Evolutionary conservation across 768 basidiomycete genomes (phyloP), one percentile per base, ranked within the genome.

Genomic region (Leccinum aurantiacum): DNA sequence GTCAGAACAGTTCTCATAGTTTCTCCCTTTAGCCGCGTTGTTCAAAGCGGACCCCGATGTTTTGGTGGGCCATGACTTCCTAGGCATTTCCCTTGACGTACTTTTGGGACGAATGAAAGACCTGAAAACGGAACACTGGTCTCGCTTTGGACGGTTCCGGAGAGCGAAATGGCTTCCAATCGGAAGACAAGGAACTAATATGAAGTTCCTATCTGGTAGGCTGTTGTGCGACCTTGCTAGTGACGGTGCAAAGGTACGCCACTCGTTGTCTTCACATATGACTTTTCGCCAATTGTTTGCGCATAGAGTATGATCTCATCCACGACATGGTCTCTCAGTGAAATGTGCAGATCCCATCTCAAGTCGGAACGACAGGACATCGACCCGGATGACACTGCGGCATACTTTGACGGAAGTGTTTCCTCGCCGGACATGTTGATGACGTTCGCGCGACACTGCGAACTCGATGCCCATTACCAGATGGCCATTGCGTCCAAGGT

Each of bases 401-500:
- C 83, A 63, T 98, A 92, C 74, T 86, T 99, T 64, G 97, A 98
- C 68, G 87, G 89, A 29, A 86, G 84, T 44, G 81, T 95, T 54
- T 83, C 85, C 60, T 83, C 83, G 1, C 90, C 95, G 0, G 88
- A 90, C 51, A 79, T 82, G 38, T 79, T 99, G 61, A 77, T 97
- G 64, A 92, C 87, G 17, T 99, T 97, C 68, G 88, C 97, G 13
- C 83, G 88, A 31, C 93, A 97, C 68, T 97, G 95, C 71, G 97
- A 98, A 69, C 82, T 97, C 46, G 97, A 99, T 69, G 91, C 95
- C 4, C 95, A 92, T 76, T 91, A 93, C 70, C 93, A 98, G 66
- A 98, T 98, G 96, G 97, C 96, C 0, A 92, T 99, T 58, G 88
- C 91, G 0, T 80, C 88, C 27, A 94, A 97, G 71, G 95, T 99